These are phyloP conservation scores for Cryptosporidium meleagridis DNA, from an alignment of 169 alveolate species.

Conservation along the genomic window DNA sequence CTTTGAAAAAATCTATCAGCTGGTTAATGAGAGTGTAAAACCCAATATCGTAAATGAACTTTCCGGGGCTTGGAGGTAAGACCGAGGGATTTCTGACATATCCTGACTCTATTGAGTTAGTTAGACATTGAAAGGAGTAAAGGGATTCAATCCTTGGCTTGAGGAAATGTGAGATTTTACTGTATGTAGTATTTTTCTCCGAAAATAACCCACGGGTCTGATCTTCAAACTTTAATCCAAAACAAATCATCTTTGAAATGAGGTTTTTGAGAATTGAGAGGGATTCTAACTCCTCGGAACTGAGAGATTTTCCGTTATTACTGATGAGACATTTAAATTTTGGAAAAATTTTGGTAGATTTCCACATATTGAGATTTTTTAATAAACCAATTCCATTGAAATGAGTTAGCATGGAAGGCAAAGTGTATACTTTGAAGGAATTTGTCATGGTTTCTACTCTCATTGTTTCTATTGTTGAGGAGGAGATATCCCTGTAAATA, in stretches of 20 bases:
- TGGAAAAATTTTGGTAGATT: constrained; percentile 24
- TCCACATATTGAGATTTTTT: constrained; percentile 9
- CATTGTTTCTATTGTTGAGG: background rate
- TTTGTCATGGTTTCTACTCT: constrained; percentile 8
- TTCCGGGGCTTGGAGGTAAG: background rate
- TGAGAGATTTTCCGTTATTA: background rate
- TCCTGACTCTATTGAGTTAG: constrained; percentile 16
- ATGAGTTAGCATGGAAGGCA: constrained; percentile 33
- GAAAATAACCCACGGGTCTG: background rate
- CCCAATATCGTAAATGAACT: constrained; percentile 4
- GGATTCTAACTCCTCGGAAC: constrained; percentile 7
- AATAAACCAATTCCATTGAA: background rate
- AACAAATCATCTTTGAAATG: constrained; percentile 41
- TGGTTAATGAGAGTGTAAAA: constrained; percentile 40
- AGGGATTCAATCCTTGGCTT: constrained; percentile 21
- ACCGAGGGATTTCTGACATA: constrained; percentile 17
- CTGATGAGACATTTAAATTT: background rate
- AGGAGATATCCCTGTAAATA: constrained; percentile 38
- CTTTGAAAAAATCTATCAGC: constrained; percentile 20
- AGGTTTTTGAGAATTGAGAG: constrained; percentile 7
- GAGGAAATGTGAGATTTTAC: background rate
- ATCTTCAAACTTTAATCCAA: constrained; percentile 24
- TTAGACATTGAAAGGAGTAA: constrained; percentile 24
- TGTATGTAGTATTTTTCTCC: background rate
- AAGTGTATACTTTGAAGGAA: constrained; percentile 15